Percentiles rank a stretch among this genome's conserved stretches.
Evolutionary conservation across 164 flowering plant genomes (phyloP).

Genomic region (Magnolia kwangsiensis): DNA sequence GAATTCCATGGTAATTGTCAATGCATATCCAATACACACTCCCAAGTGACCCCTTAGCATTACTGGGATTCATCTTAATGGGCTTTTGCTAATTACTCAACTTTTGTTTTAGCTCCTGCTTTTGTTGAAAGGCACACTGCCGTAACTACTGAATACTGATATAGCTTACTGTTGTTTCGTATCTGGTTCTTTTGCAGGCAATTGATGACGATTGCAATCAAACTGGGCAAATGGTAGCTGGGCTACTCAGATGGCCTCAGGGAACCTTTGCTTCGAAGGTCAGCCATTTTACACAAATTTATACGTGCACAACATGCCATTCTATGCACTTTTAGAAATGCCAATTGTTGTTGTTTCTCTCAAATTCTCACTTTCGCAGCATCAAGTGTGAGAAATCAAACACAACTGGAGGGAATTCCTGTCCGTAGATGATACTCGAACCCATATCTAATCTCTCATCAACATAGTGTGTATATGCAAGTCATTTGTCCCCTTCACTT

Average conservation of each 20-base stretch:
- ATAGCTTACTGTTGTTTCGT: not conserved
- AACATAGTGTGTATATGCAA: too few relatives aligned
- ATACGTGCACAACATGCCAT: not conserved
- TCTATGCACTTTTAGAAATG: not conserved
- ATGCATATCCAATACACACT: too few relatives aligned
- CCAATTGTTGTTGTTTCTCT: too few relatives aligned
- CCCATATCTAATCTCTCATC: too few relatives aligned
- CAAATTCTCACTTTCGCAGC: not conserved
- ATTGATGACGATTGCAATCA: constrained; percentile 98
- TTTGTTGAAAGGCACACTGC: not conserved
- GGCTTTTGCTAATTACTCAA: too few relatives aligned
- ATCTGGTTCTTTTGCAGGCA: constrained; percentile 45
- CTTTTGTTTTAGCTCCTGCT: too few relatives aligned
- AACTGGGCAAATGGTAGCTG: constrained; percentile 96
- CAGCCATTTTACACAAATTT: constrained; percentile 4
- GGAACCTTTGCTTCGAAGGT: constrained; percentile 99
- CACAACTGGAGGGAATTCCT: not conserved
- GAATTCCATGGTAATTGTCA: too few relatives aligned
- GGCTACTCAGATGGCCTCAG: constrained; percentile 91
- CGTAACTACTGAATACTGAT: not conserved
- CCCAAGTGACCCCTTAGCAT: too few relatives aligned
- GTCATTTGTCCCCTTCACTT: too few relatives aligned
- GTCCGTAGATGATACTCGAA: not conserved
- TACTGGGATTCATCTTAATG: too few relatives aligned
- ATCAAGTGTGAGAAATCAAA: not conserved